These are phyloP conservation scores for Raffaelea ambrosiae DNA, from an alignment of 2,329 filamentous ascomycete genomes.

Conservation along the genomic window DNA sequence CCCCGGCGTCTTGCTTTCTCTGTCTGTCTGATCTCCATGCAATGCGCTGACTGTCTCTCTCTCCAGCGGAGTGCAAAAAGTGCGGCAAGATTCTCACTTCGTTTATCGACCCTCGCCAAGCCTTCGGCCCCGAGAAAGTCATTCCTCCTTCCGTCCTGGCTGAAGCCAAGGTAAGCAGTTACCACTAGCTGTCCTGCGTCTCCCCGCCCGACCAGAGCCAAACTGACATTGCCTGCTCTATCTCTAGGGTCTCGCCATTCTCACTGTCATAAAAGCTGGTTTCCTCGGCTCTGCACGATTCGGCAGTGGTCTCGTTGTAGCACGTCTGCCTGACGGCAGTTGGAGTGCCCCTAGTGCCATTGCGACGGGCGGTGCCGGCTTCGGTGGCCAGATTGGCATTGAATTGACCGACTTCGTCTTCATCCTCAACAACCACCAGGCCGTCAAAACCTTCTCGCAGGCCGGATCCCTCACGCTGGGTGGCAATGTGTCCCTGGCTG, in stretches of 20 bases:
- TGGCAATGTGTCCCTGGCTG: conserved; percentile 92
- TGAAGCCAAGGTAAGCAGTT: conserved; percentile 67
- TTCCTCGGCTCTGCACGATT: conserved; percentile 78
- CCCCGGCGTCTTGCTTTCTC: neutral
- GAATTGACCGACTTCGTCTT: conserved; percentile 95
- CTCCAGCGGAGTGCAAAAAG: conserved; percentile 89
- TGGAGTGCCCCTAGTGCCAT: conserved; percentile 82
- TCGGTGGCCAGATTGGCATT: conserved; percentile 80
- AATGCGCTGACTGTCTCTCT: neutral
- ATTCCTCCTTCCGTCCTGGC: conserved; percentile 86
- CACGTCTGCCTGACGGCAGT: conserved; percentile 64
- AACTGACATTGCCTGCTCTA: neutral
- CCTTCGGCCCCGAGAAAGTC: conserved; percentile 94
- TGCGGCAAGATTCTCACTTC: conserved; percentile 91
- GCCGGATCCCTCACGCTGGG: conserved; percentile 85
- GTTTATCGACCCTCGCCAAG: conserved; percentile 87
- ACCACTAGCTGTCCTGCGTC: no score
- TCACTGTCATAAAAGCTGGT: conserved; percentile 80
- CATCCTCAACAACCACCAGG: conserved; percentile 84
- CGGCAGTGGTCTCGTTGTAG: conserved; percentile 74
- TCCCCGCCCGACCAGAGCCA: neutral
- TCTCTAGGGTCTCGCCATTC: conserved; percentile 64
- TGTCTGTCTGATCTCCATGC: no score
- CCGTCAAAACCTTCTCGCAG: conserved; percentile 91
- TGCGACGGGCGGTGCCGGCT: conserved; percentile 70